Conservation (phyloP, 2,329 filamentous ascomycete genomes). For the Lasiodiplodia gonubiensis region DNA sequence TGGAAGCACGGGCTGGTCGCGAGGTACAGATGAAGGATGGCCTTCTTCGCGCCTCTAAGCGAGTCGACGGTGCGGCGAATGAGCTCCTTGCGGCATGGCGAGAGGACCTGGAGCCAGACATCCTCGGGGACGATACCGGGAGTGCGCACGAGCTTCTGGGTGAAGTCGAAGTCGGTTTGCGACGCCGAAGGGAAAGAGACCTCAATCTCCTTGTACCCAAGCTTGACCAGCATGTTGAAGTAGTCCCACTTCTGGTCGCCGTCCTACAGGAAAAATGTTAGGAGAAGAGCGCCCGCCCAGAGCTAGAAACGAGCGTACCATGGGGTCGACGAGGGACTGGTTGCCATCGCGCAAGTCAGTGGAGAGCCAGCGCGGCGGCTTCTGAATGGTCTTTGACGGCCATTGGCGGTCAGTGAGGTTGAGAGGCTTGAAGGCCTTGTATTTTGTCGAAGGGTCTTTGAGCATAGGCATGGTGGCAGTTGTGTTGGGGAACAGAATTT, state of each 20-base stretch:
- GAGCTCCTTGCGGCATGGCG: slow-evolving; percentile 88
- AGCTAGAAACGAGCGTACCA: slow-evolving; percentile 63
- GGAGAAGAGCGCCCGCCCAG: neutral
- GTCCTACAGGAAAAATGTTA: slow-evolving; percentile 61
- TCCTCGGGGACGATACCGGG: slow-evolving; percentile 84
- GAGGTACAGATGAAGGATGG: slow-evolving; percentile 92
- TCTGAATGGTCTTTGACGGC: slow-evolving; percentile 81
- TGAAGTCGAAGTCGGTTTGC: slow-evolving; percentile 96
- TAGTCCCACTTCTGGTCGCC: slow-evolving; percentile 94
- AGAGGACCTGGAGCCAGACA: slow-evolving; percentile 89
- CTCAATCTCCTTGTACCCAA: slow-evolving; percentile 98
- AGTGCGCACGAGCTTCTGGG: slow-evolving; percentile 81
- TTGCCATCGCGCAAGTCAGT: slow-evolving; percentile 92
- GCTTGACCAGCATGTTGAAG: slow-evolving; percentile 90
- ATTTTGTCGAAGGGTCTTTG: slow-evolving; percentile 77
- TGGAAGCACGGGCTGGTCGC: slow-evolving; percentile 97
- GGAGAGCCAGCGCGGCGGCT: slow-evolving; percentile 87
- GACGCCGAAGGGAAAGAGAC: slow-evolving; percentile 94
- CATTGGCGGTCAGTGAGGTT: slow-evolving; percentile 77
- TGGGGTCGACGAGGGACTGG: slow-evolving; percentile 89
- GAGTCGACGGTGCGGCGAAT: slow-evolving; percentile 90
- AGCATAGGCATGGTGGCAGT: slow-evolving; percentile 58
- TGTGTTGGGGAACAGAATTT: neutral
- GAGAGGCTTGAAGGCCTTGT: slow-evolving; percentile 71
- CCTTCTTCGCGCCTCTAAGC: slow-evolving; percentile 87